Conservation (phyloP, 805 yeast genomes). For the Lachancea dasiensis region DNA sequence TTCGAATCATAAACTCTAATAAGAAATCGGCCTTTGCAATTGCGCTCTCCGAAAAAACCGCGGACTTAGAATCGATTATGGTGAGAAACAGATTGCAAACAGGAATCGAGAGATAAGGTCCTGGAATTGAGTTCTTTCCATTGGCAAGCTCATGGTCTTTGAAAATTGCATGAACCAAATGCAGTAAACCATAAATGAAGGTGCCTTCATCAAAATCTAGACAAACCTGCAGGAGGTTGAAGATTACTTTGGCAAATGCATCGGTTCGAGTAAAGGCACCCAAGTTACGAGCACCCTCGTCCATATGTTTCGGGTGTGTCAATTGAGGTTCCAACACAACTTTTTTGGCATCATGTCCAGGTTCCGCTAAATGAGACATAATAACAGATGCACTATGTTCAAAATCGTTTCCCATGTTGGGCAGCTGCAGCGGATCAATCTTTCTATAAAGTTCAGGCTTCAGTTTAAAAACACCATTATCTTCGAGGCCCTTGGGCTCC, state of each 20-base stretch:
- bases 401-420: slow-evolving; percentile 42
- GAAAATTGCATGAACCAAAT: slow-evolving; percentile 60
- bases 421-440: slow-evolving; percentile 54
- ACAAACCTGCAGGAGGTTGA: slow-evolving; percentile 51
- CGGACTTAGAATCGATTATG: slow-evolving; percentile 40
- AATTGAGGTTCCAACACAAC: slow-evolving; percentile 47
- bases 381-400: slow-evolving; percentile 48
- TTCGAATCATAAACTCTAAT: slow-evolving; percentile 44
- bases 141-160: slow-evolving; percentile 41
- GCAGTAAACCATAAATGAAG: slow-evolving; percentile 55
- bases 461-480: slow-evolving; percentile 60
- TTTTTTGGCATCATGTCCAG: slow-evolving; percentile 35
- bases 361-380: slow-evolving; percentile 38
- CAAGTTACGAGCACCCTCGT: slow-evolving; percentile 36
- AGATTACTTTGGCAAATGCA: slow-evolving; percentile 50
- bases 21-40: slow-evolving; percentile 52
- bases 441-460: slow-evolving; percentile 40
- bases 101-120: slow-evolving; percentile 49
- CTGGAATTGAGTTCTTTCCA: slow-evolving; percentile 38
- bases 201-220: slow-evolving; percentile 46
- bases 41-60: slow-evolving; percentile 40
- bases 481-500: slow-evolving; percentile 62
- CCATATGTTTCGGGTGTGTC: slow-evolving; percentile 23
- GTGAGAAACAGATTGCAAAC: slow-evolving; percentile 50
- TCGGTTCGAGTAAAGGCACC: slow-evolving; percentile 47